Base-by-base conservation (phyloP, 2,329 filamentous ascomycete genomes). In the Alternaria panax region DNA sequence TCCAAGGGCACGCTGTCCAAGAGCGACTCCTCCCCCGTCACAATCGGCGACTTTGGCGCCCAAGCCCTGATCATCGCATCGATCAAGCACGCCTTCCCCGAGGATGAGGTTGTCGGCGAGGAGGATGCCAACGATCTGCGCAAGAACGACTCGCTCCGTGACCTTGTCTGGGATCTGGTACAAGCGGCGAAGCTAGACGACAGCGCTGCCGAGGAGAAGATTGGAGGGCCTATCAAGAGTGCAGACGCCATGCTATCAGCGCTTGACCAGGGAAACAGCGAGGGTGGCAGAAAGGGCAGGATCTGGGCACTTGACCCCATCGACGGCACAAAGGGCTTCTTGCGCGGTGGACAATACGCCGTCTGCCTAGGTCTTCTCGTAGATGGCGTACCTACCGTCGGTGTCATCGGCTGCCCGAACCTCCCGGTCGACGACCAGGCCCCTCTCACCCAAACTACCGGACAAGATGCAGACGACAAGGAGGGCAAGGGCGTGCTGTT, bases 261-360 rank as follows among this genome's bases (percentile, higher is more conserved):
- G 30, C 84, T 88, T 62, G 86, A 87, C 68, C 79, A 81, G 64
- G 86, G 86, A 30, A 86, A 86, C 75, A 92, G 89, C 79, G 80
- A 86, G 57, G 92, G 92, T 60, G 92, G 92, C 27, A 78, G 81
- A 61, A 85, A 83, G 66, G 93, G 92, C 63, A 86, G 95, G 67
- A 92, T 98, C 78, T 99, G 95, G 95, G 92, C 94, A 40, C 88
- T 99, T 57, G 95, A 99, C 79, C 95, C 95, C 60, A 97, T 99
- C 64, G 95, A 99, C 79, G 95, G 95, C 67, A 99, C 95, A 54
- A 97, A 97, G 82, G 96, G 95, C 28, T 99, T 99, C 82, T 84
- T 99, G 61, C 88, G 96, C 63, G 95, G 95, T 53, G 96, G 93
- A 38, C 95, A 99, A 82, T 99, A 99, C 77, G 96, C 95, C 55